Conservation (phyloP, 78 protist species). For the Dictyostelium firmibasis region DNA sequence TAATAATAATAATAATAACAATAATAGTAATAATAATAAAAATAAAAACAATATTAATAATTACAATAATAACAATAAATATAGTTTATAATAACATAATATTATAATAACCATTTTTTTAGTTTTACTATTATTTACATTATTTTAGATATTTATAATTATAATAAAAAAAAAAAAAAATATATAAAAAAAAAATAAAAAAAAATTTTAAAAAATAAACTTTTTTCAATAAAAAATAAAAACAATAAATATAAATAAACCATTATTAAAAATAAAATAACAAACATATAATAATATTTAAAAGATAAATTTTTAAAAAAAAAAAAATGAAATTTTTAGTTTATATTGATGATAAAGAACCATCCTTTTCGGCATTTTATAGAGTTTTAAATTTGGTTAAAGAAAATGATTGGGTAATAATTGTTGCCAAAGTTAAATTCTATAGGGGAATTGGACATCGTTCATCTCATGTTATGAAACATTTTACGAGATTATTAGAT, state of each 20-base stretch:
- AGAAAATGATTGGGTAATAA: slow-evolving; percentile 53
- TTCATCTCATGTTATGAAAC: slow-evolving; percentile 23
- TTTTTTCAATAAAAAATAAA: not conserved
- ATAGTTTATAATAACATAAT: too few species aligned
- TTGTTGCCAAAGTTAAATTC: slow-evolving; percentile 25
- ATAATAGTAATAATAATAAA: too few species aligned
- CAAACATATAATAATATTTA: not conserved
- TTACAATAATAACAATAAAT: too few species aligned
- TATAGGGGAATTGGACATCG: slow-evolving; percentile 31
- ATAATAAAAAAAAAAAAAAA: not conserved
- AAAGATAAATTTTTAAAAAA: not conserved
- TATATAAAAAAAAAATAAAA: not conserved
- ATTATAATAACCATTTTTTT: not conserved
- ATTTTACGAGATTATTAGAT: slow-evolving; percentile 42
- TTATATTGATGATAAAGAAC: slow-evolving; percentile 18
- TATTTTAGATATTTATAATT: too few species aligned
- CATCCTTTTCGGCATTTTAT: slow-evolving; percentile 47
- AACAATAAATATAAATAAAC: not conserved
- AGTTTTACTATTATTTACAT: too few species aligned
- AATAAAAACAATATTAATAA: too few species aligned
- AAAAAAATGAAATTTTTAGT: slow-evolving; percentile 39
- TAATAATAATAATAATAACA: too few species aligned
- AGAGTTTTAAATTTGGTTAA: slow-evolving; percentile 20
- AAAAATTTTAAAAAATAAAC: not conserved
- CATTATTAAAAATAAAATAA: not conserved